A percentile compares a stretch with the other conserved stretches of the same genome.
Evolutionary conservation across 1,139 yeast species (phyloP).

Genomic region (Suhomyces bokatorum): DNA sequence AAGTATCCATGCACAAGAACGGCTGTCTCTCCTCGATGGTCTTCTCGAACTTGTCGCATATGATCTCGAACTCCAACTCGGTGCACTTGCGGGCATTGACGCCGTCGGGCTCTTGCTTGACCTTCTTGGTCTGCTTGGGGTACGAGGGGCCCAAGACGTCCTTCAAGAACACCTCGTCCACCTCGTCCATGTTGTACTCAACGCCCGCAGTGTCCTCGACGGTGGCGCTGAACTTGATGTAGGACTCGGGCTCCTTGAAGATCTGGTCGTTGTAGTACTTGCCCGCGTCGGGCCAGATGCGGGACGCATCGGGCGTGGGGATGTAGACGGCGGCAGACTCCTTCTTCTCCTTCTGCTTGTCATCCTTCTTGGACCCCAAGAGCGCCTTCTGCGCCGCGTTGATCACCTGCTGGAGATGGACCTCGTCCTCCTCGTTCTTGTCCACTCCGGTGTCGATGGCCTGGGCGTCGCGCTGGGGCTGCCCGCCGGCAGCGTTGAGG

Average conservation of each 20-base stretch:
- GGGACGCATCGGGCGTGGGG: constrained; percentile 96
- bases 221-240: constrained; percentile 88
- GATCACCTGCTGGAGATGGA: constrained; percentile 89
- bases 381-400: constrained; percentile 71
- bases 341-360: constrained; percentile 35
- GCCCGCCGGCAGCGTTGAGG: constrained; percentile 40
- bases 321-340: constrained; percentile 57
- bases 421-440: constrained; percentile 96
- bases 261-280: constrained; percentile 64
- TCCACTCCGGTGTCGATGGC: constrained; percentile 98
- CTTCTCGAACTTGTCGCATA: constrained; percentile 74
- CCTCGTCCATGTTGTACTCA: constrained; percentile 88
- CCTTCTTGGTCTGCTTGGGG: constrained; percentile 24
- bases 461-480: constrained; percentile 80
- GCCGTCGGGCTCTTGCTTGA: constrained; percentile 17
- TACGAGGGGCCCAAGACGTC: constrained; percentile 39
- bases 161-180: constrained; percentile 67
- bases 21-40: constrained; percentile 83
- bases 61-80: constrained; percentile 83
- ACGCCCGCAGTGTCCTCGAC: constrained; percentile 92
- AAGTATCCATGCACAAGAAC: constrained; percentile 80
- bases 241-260: constrained; percentile 73
- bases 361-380: constrained; percentile 31
- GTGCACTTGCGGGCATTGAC: constrained; percentile 40
- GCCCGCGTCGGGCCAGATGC: constrained; percentile 73